Base-by-base conservation (phyloP, 352 stramenopile species). In the Pythium aristosporum region DNA sequence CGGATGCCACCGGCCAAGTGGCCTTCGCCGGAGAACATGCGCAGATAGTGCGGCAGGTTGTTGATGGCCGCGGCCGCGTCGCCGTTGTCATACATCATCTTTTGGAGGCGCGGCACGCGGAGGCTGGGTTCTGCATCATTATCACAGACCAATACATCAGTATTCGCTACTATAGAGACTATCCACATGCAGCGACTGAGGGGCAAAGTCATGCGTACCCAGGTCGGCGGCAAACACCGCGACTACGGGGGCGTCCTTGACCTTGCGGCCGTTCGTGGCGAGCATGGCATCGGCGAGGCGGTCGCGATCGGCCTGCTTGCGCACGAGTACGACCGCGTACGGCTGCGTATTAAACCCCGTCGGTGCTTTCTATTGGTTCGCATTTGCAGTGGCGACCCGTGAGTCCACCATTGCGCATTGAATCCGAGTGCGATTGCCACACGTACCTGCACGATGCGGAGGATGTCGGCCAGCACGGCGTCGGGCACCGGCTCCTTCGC, bases 271-370 rank as follows among this genome's bases (percentile, higher is more conserved):
- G 59, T 96, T 96, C 12, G 73, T 79, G 9, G 71, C 85, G 43
- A 96, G 77, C 87, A 96, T 96, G 30, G 84, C 81, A 16, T 80
- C 73, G 0, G 78, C 80, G 15, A 96, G 68, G 30, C 77, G 76
- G 30, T 94, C 74, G 21, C 87, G 85, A 25, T 93, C 81, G 15
- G 71, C 75, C 32, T 80, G 70, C 30, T 91, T 77, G 41, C 85
- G 81, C 41, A 96, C 79, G 30, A 96, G 37, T 20, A 96, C 75
- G 18, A 80, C 88, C 0, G 84, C 82, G 57, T 92, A 96, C 41
- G 85, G 84, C 65, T 92, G 80, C 46, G 74, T 82, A 61, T 96
- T 96, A 64, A 94, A 93, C 7, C 82, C 78, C n/a, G 72, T 89
- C 1, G 87, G 87, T 4, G 84, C 82, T 53, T 80, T 74, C 83